Percentiles rank a stretch among this genome's conserved stretches.
These are phyloP conservation scores for Lentinula novae-zelandiae DNA, from an alignment of 1,284 basidiomycete genomes.

Conservation along the genomic window DNA sequence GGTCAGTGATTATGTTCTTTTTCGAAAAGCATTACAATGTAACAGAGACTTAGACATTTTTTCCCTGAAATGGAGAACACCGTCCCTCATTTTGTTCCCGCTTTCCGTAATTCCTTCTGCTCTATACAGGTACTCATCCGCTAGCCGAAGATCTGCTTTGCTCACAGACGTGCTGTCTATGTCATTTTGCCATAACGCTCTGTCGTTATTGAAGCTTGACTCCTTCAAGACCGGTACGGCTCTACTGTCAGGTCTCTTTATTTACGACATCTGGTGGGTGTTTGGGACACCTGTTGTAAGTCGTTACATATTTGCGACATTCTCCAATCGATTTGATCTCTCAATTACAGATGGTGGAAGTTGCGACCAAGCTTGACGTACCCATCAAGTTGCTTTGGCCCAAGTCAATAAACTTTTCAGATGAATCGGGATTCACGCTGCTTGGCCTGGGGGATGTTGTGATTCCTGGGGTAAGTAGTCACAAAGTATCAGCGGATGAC, in stretches of 20 bases:
- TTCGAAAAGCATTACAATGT: neutral
- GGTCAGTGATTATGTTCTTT: neutral
- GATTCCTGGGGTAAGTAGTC: constrained; percentile 61
- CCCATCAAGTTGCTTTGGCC: constrained; percentile 93
- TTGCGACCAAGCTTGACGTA: constrained; percentile 89
- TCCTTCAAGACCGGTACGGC: constrained; percentile 87
- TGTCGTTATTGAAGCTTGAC: constrained; percentile 84
- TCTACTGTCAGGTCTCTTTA: constrained; percentile 74
- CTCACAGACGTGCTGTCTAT: constrained; percentile 82
- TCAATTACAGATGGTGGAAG: constrained; percentile 80
- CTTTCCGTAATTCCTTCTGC: constrained; percentile 65
- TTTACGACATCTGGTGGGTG: constrained; percentile 92
- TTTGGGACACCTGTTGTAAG: constrained; percentile 78
- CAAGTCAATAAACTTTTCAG: constrained; percentile 60
- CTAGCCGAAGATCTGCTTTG: constrained; percentile 60
- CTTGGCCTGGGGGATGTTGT: constrained; percentile 93
- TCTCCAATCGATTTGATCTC: neutral
- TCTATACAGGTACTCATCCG: constrained; percentile 56
- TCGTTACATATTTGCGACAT: constrained; percentile 12
- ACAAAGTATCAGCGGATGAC: constrained; percentile 14
- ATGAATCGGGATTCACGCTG: constrained; percentile 76
- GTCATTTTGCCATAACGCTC: constrained; percentile 81
- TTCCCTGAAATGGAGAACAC: constrained; percentile 54
- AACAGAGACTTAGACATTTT: constrained; percentile 32
- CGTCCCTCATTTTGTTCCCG: constrained; percentile 63